These are phyloP conservation scores for Didymella lethalis DNA, from an alignment of 2,329 filamentous ascomycete species.

Conservation along the genomic window DNA sequence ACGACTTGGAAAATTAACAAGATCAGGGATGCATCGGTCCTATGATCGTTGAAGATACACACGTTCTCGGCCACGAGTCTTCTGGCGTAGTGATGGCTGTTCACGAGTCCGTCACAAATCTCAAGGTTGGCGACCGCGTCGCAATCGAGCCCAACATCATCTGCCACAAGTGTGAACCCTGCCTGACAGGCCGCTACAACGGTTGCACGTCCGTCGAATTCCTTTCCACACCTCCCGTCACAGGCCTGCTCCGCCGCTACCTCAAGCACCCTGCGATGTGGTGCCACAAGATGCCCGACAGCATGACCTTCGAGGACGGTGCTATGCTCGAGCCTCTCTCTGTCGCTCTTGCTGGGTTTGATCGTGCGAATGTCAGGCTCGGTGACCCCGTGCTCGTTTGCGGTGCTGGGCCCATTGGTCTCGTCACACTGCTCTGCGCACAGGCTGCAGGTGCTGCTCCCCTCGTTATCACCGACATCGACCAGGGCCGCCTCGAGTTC, in stretches of 20 bases:
- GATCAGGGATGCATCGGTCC: constrained; percentile 81
- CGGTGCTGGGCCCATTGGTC: constrained; percentile 91
- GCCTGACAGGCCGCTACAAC: constrained; percentile 92
- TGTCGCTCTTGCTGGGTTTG: constrained; percentile 87
- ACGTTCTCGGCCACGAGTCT: constrained; percentile 94
- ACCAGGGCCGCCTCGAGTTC: constrained; percentile 82
- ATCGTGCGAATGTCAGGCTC: constrained; percentile 79
- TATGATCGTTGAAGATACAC: constrained; percentile 88
- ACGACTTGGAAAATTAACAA: constrained; percentile 5
- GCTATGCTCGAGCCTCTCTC: constrained; percentile 89
- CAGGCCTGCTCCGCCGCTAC: constrained; percentile 87
- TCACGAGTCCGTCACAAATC: constrained; percentile 77
- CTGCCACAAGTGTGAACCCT: constrained; percentile 89
- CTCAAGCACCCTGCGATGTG: constrained; percentile 93
- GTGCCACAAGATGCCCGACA: constrained; percentile 92
- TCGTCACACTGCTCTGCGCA: constrained; percentile 85
- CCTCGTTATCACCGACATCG: constrained; percentile 93
- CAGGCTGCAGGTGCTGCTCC: constrained; percentile 88
- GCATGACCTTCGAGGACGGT: constrained; percentile 88
- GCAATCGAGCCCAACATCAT: constrained; percentile 88
- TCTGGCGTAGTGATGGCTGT: constrained; percentile 82
- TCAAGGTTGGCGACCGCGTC: constrained; percentile 81
- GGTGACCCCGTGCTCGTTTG: constrained; percentile 90
- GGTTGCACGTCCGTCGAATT: constrained; percentile 88
- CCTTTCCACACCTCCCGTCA: constrained; percentile 87